These are phyloP conservation scores for Cryphonectria carpinicola DNA, from an alignment of 2,329 filamentous ascomycete species.

Conservation along the genomic window DNA sequence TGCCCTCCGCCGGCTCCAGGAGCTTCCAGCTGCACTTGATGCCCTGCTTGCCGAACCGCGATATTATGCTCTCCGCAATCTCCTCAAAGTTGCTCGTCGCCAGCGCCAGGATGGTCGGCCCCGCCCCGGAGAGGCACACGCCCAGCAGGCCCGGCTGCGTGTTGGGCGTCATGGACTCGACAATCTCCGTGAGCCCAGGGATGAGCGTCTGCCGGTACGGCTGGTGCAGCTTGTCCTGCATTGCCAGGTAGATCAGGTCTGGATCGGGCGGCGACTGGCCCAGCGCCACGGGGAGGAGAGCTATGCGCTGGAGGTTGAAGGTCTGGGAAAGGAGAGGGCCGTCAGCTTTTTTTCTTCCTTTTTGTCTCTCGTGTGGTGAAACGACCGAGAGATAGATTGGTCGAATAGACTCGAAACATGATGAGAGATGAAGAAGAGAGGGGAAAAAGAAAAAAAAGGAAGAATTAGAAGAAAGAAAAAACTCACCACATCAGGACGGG, in stretches of 20 bases:
- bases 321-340: conserved; percentile 54
- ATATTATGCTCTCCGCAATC: conserved; percentile 80
- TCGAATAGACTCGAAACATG: background rate
- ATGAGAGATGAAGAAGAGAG: too few relatives aligned
- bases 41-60: conserved; percentile 70
- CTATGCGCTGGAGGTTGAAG: conserved; percentile 94
- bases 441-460: background rate
- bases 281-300: conserved; percentile 85
- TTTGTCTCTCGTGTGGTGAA: too few relatives aligned
- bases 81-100: conserved; percentile 87
- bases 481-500: conserved; percentile 78
- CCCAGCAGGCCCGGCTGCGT: conserved; percentile 87
- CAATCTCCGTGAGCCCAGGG: conserved; percentile 86
- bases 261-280: conserved; percentile 89
- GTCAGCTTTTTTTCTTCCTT: conserved; percentile 6
- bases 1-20: conserved; percentile 83
- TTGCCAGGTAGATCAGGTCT: conserved; percentile 92
- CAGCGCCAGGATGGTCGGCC: conserved; percentile 90
- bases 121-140: conserved; percentile 92
- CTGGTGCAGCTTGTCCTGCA: conserved; percentile 99
- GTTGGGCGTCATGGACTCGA: conserved; percentile 86
- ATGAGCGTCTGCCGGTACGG: conserved; percentile 92
- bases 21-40: conserved; percentile 87
- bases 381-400: background rate
- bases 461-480: background rate